phyloP scores from a whole-genome alignment of 495 filamentous ascomycete genomes.

The Umbilicaria muhlenbergii region DNA sequence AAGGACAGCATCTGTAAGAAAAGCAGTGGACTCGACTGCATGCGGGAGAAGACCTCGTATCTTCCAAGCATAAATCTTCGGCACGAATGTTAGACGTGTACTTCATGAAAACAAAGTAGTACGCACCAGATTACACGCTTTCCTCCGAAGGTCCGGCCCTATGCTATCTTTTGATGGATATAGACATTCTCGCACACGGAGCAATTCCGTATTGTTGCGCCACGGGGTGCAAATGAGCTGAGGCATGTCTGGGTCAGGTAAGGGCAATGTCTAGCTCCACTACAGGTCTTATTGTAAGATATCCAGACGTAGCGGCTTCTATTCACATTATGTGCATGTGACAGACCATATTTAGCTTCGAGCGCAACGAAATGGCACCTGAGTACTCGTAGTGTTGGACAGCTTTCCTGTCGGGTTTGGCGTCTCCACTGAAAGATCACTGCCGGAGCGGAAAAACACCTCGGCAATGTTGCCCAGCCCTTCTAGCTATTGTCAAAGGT shows the following conservation, averaged over 20 bases:
- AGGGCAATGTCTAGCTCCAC: too few species aligned
- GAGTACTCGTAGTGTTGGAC: too few species aligned
- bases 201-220: conserved; percentile 49
- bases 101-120: neutral
- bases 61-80: conserved; percentile 39
- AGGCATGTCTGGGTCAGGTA: conserved; percentile 32
- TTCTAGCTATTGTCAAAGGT: too few species aligned
- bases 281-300: too few species aligned
- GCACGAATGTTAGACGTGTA: neutral
- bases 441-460: too few species aligned
- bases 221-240: conserved; percentile 70
- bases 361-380: too few species aligned
- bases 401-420: too few species aligned
- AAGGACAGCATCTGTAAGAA: conserved; percentile 58
- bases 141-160: conserved; percentile 20
- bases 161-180: conserved; percentile 34
- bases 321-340: too few species aligned
- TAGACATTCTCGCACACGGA: conserved; percentile 49
- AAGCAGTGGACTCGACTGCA: conserved; percentile 65
- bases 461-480: too few species aligned
- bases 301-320: too few species aligned
- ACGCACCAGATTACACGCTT: conserved; percentile 32
- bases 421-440: too few species aligned
- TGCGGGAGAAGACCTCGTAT: conserved; percentile 62
- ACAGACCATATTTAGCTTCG: too few species aligned